These are phyloP conservation scores for Moesziomyces antarcticus DNA, from an alignment of 1,284 basidiomycete genomes.

Conservation along the genomic window DNA sequence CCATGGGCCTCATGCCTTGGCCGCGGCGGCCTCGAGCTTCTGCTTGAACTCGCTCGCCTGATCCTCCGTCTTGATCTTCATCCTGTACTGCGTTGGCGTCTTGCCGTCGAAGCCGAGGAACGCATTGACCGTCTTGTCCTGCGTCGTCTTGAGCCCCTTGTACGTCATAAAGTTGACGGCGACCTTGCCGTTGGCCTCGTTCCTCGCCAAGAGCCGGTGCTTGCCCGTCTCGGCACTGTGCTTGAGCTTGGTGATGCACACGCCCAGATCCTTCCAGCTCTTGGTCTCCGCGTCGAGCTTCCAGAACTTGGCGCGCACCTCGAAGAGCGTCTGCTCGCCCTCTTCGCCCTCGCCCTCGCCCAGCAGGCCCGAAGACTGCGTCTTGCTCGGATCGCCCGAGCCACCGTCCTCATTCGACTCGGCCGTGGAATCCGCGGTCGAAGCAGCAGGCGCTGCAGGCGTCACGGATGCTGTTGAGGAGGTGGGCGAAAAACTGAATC, in stretches of 20 bases:
- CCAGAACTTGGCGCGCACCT: conserved; percentile 62
- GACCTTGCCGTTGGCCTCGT: conserved; percentile 63
- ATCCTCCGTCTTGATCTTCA: conserved; percentile 61
- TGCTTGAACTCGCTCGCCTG: conserved; percentile 49
- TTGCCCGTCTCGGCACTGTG: conserved; percentile 39
- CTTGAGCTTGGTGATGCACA: conserved; percentile 60
- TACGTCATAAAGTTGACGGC: conserved; percentile 59
- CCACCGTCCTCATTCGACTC: neutral
- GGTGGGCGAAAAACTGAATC: conserved; percentile 24
- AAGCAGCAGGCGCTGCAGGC: neutral
- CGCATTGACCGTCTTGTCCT: conserved; percentile 48
- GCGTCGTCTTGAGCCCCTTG: conserved; percentile 38
- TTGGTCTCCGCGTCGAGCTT: conserved; percentile 43
- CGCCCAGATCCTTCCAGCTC: conserved; percentile 59
- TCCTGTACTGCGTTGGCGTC: conserved; percentile 52
- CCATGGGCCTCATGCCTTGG: neutral
- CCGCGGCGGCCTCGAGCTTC: conserved; percentile 31
- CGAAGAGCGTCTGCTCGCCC: conserved; percentile 46
- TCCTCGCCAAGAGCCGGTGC: conserved; percentile 53
- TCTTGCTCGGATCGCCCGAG: conserved; percentile 17
- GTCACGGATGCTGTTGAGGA: neutral
- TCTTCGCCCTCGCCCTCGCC: conserved; percentile 63
- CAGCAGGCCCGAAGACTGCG: conserved; percentile 32
- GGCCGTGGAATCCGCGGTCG: neutral
- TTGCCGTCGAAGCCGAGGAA: conserved; percentile 58